Base-by-base conservation (phyloP, 1,284 basidiomycete species). In the Chiua sp. region DNA sequence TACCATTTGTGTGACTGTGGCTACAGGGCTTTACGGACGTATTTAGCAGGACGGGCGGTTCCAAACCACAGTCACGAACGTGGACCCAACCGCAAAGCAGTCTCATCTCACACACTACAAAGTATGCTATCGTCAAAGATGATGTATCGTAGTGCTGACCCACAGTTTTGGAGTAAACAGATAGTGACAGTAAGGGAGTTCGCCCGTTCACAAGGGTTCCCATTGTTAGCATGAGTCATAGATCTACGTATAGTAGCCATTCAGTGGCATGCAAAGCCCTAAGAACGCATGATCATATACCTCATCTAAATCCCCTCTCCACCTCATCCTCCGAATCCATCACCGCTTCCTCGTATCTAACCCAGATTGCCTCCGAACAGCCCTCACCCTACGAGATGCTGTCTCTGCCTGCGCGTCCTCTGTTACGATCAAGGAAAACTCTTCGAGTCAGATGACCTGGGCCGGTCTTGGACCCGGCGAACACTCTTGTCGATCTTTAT, bases 331-430 rank as follows among this genome's bases (percentile, higher is more conserved):
- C 26, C 26, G 26, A 26, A 26, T 55, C 63, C 22, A 37, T 56
- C 23, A 30, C 46, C n/a, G 78, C 80, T 11, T 83, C 81, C 33
- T 78, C 87, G 66, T 91, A 93, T 4, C 91, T 91, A 22, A 86
- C 87, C 88, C 91, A 93, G 3, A 93, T 78, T 7, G 83, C 84
- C 72, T 93, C 91, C 18, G 91, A 93, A 68, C 91, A 93, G 57
- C 82, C 84, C 58, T 75, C 91, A 93, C 1, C 81, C 86, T 12
- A 91, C 75, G 15, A 92, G 77, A 73, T 93, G 91, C 47, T n/a
- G 66, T 66, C 42, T 61, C 28, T 30, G 48, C 28, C 13, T 32
- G 58, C 57, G 20, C 5, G 42, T 22, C 18, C 26, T 23, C 37
- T 1, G 30, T n/a, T 26, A 42, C 51, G 15, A n/a, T 26, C 47